phyloP scores from a whole-genome alignment of 2,329 filamentous ascomycete genomes.

The Colletotrichum sp. region DNA sequence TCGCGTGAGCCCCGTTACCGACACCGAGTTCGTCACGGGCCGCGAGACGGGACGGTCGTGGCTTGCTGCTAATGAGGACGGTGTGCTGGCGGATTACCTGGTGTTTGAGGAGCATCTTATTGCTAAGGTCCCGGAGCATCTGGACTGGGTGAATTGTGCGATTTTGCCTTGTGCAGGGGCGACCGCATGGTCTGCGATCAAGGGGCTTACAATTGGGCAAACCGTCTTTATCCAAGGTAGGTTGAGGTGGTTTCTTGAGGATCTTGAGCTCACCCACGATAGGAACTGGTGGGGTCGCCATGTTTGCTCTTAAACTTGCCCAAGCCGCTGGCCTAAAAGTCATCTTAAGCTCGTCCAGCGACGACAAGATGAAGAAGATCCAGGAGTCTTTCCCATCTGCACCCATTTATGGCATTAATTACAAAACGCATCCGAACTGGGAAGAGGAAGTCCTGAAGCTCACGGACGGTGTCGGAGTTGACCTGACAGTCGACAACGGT shows the following conservation, averaged over 20 bases:
- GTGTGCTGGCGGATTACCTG: slow-evolving; percentile 44
- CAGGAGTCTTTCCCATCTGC: slow-evolving; percentile 8
- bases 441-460: slow-evolving; percentile 35
- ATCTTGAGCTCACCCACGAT: neutral
- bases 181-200: slow-evolving; percentile 50
- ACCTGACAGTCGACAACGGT: slow-evolving; percentile 43
- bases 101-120: slow-evolving; percentile 43
- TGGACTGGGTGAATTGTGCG: slow-evolving; percentile 39
- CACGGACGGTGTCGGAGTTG: slow-evolving; percentile 36
- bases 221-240: slow-evolving; percentile 49
- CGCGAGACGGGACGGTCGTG: slow-evolving; percentile 40
- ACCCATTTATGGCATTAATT: slow-evolving; percentile 33
- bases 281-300: slow-evolving; percentile 40
- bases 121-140: slow-evolving; percentile 37
- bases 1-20: slow-evolving; percentile 40
- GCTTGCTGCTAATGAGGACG: slow-evolving; percentile 49
- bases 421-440: slow-evolving; percentile 31
- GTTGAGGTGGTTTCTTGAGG: too few relatives aligned
- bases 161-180: slow-evolving; percentile 48
- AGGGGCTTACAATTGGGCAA: slow-evolving; percentile 39
- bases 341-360: slow-evolving; percentile 41
- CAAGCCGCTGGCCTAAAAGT: slow-evolving; percentile 34
- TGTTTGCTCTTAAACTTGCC: slow-evolving; percentile 39
- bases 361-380: slow-evolving; percentile 35
- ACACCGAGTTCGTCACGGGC: slow-evolving; percentile 43